These are phyloP conservation scores for Polyplosphaeria fusca DNA, from an alignment of 495 filamentous ascomycete species.

Conservation along the genomic window DNA sequence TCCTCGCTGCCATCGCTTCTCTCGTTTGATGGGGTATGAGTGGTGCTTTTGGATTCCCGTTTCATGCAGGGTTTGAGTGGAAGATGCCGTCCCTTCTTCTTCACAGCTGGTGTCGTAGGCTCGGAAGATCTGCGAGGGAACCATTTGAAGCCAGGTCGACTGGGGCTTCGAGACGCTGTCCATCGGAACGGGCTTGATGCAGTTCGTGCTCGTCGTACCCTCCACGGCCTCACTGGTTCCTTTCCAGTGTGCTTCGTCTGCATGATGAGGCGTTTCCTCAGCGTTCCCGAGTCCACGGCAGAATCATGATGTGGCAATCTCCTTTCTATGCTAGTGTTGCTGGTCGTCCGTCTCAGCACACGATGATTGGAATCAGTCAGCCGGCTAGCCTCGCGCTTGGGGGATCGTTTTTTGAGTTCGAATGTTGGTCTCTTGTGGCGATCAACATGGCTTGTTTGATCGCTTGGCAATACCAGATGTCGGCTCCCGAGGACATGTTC, in stretches of 20 bases:
- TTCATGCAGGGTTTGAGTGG: conserved; percentile 26
- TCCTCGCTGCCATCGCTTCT: background rate
- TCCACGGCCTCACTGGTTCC: background rate
- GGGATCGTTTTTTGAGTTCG: too few relatives aligned
- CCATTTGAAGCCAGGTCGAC: conserved; percentile 8
- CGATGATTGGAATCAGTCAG: too few relatives aligned
- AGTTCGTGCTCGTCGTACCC: conserved; percentile 2
- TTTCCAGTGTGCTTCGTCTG: conserved; percentile 3
- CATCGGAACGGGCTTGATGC: conserved; percentile 1
- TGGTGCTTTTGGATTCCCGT: conserved; percentile 15
- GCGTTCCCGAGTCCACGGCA: conserved; percentile 6
- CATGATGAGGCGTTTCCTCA: conserved; percentile 6
- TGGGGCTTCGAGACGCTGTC: background rate
- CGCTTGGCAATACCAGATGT: too few relatives aligned
- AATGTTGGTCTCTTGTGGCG: too few relatives aligned
- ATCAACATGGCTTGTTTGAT: too few relatives aligned
- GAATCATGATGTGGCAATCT: conserved; percentile 2
- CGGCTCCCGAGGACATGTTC: too few relatives aligned
- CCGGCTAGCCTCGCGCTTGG: too few relatives aligned
- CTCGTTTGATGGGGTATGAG: conserved; percentile 6
- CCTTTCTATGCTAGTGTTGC: background rate
- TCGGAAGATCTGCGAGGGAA: background rate
- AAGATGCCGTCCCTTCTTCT: background rate
- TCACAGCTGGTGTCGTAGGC: background rate
- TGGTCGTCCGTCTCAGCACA: conserved; percentile 8